phyloP scores from a whole-genome alignment of 1,139 yeast genomes.

The Spathaspora sp. region DNA sequence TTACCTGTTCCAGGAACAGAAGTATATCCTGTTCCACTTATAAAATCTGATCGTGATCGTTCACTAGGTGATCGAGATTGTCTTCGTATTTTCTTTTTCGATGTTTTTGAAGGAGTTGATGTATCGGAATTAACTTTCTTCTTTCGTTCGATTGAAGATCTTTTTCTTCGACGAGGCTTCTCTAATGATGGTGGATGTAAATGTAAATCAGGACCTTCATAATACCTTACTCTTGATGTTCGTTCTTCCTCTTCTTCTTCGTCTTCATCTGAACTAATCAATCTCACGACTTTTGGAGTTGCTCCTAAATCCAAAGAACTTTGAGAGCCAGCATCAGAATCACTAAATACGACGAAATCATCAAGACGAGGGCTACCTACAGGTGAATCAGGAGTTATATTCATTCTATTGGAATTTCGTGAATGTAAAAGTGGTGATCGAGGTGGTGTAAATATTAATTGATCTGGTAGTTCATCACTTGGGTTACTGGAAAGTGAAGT shows the following conservation, averaged over 20 bases:
- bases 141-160: constrained; percentile 6
- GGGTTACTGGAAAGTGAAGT: not conserved
- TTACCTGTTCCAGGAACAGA: constrained; percentile 63
- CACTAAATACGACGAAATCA: constrained; percentile 38
- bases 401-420: not conserved
- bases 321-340: constrained; percentile 38
- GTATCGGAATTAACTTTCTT: not conserved
- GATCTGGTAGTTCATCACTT: not conserved
- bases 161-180: constrained; percentile 5
- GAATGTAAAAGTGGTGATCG: constrained; percentile 1
- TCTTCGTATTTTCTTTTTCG: constrained; percentile 29
- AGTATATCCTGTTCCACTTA: constrained; percentile 38
- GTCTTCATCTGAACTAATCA: constrained; percentile 12
- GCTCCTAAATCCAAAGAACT: constrained; percentile 25
- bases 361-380: constrained; percentile 18
- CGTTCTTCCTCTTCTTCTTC: constrained; percentile 10
- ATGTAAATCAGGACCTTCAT: constrained; percentile 1
- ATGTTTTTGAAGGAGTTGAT: constrained; percentile 5
- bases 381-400: constrained; percentile 7
- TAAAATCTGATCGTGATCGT: constrained; percentile 30
- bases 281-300: not conserved
- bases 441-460: not conserved
- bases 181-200: not conserved
- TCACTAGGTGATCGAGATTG: constrained; percentile 28
- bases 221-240: not conserved